Evolutionary conservation across 345 rosid species (phyloP), one percentile per base, ranked within the genome.

Genomic region (Stellera chamaejasme): DNA sequence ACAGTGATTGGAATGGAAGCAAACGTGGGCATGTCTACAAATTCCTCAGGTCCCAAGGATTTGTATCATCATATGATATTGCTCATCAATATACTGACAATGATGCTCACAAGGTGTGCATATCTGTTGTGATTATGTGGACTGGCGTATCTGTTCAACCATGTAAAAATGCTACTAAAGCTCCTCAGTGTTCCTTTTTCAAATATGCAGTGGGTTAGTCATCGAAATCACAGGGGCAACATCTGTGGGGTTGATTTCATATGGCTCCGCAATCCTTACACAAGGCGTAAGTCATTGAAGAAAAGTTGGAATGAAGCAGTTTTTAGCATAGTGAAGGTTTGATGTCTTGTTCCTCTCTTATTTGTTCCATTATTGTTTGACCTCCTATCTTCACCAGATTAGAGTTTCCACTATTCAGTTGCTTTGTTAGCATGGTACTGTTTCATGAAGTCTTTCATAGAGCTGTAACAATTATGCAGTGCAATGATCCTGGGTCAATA

Each of bases 1-100:
- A 62, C 71, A 93, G 99, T 53, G 99, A 93, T 70, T 89, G 99
- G 96, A 93, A 93, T 57, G 97, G 99, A 61, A 93, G 96, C 85
- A 93, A 93, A 68, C 88, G 94, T 0, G 97, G 99, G 15, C 97
- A 84, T 66, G 95, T 89, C 56, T 93, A 88, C 81, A 89, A 86
- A 68, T 93, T 93, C 67, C 80, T 93, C 19, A 81, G 99, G 60
- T 93, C 96, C 45, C 96, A 84, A 69, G 99, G 97, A 44, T 93
- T 93, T 67, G 72, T 82, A 62, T 93, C 99, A 16, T 89, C 99
- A 6, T 93, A 86, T 52, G 99, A 89, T 64, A 80, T 73, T 71
- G 99, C 97, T 63, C 96, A 89, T 60, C 80, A 82, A 50, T 93
- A 89, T 54, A 84, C 90, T 2, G 96, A 80, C 50, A 69, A 73